Evolutionary conservation across 2,329 filamentous ascomycete species (phyloP).

Genomic region (Scorias spongiosa): DNA sequence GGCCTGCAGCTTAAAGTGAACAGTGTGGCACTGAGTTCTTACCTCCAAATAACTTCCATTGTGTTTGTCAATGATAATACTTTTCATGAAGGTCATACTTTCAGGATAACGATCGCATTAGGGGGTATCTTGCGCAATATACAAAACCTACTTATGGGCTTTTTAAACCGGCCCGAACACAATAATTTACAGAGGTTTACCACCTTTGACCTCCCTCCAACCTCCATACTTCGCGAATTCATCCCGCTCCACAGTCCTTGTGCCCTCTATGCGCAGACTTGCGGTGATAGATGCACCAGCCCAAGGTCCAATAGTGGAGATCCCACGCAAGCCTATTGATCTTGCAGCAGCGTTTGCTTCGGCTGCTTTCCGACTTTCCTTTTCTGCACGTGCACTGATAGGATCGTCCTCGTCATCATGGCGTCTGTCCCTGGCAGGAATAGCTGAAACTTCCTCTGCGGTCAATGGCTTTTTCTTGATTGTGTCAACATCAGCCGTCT

Average conservation of each 20-base stretch:
- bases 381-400: slow-evolving; percentile 43
- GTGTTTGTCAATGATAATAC: no score
- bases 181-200: no score
- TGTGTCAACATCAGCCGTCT: slow-evolving; percentile 1
- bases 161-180: no score
- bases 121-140: no score
- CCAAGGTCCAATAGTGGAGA: slow-evolving; percentile 61
- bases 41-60: no score
- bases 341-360: slow-evolving; percentile 34
- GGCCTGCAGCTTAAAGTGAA: no score
- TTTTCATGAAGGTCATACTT: no score
- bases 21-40: no score
- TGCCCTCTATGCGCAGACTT: slow-evolving; percentile 51
- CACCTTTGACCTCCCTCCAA: slow-evolving; percentile 9
- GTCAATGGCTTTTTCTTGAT: background rate
- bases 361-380: slow-evolving; percentile 30
- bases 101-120: no score
- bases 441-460: background rate
- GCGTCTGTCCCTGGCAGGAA: slow-evolving; percentile 6
- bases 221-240: slow-evolving; percentile 54
- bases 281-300: slow-evolving; percentile 56
- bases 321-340: slow-evolving; percentile 37
- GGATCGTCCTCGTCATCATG: slow-evolving; percentile 19
- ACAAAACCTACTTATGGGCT: no score
- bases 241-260: slow-evolving; percentile 57